Evolutionary conservation across 192 early-diverging fungal species (phyloP).

Genomic region (Umbelopsis isabellina): DNA sequence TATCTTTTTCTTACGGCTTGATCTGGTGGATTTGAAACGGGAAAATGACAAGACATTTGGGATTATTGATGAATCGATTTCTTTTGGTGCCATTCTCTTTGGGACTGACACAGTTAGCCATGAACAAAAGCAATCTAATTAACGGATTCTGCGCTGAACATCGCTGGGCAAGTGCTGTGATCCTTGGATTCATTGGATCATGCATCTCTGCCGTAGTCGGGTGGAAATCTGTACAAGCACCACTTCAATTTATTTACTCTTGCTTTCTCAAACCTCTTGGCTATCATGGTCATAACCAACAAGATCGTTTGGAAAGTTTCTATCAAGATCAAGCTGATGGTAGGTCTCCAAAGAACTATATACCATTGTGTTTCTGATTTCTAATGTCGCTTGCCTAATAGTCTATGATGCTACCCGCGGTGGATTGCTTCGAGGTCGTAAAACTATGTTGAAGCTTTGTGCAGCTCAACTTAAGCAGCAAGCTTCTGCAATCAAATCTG

Average conservation of each 20-base stretch:
- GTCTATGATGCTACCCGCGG: slow-evolving; percentile 80
- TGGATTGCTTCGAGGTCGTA: slow-evolving; percentile 72
- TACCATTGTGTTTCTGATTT: slow-evolving; percentile 5
- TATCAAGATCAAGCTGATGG: slow-evolving; percentile 78
- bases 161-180: slow-evolving; percentile 25
- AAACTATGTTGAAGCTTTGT: slow-evolving; percentile 80
- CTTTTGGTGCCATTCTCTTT: slow-evolving; percentile 18
- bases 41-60: not conserved
- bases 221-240: slow-evolving; percentile 46
- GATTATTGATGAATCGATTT: slow-evolving; percentile 12
- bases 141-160: slow-evolving; percentile 23
- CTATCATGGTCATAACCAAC: slow-evolving; percentile 64
- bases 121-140: slow-evolving; percentile 7
- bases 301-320: slow-evolving; percentile 76
- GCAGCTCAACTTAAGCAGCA: slow-evolving; percentile 71
- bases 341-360: slow-evolving; percentile 27
- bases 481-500: slow-evolving; percentile 2
- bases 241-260: slow-evolving; percentile 63
- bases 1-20: slow-evolving; percentile 1
- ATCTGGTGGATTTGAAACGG: not conserved
- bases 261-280: slow-evolving; percentile 79
- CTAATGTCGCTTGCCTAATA: slow-evolving; percentile 6
- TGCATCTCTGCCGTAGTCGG: slow-evolving; percentile 30
- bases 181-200: slow-evolving; percentile 28
- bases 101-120: slow-evolving; percentile 23